Evolutionary conservation across 2,329 filamentous ascomycete genomes (phyloP).

Genomic region (Ceratocystis ficicola): DNA sequence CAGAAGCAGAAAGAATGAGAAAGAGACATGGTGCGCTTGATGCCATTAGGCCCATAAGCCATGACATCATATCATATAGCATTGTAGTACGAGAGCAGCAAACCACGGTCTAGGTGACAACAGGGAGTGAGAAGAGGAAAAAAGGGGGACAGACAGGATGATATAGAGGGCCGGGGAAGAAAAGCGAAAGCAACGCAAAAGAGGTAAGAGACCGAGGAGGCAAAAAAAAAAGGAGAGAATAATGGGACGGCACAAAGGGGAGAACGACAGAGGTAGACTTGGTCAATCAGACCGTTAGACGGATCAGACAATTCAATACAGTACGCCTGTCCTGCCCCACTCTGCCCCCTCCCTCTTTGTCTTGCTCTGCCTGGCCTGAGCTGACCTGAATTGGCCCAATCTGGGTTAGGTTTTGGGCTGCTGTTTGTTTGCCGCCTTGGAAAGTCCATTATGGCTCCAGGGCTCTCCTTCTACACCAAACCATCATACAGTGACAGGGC

Average conservation of each 20-base stretch:
- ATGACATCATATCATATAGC: neutral
- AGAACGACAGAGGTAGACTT: conserved; percentile 1
- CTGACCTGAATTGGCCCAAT: no score
- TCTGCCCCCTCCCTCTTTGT: neutral
- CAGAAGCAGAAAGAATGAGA: neutral
- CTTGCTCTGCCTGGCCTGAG: neutral
- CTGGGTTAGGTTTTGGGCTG: no score
- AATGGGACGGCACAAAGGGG: neutral
- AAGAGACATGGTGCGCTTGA: conserved; percentile 1
- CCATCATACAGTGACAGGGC: conserved; percentile 94
- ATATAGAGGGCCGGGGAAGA: no score
- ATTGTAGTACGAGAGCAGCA: neutral
- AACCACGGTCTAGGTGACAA: neutral
- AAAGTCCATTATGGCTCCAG: no score
- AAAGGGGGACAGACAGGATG: neutral
- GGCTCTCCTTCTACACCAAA: conserved; percentile 49
- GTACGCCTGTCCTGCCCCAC: no score
- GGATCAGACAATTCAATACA: conserved; percentile 8
- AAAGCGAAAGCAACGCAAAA: neutral
- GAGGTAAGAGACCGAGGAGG: neutral
- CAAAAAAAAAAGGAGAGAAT: neutral
- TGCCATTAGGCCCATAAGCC: neutral
- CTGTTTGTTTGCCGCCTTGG: no score
- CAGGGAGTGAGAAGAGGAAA: neutral
- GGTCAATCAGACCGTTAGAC: neutral